Conservation (phyloP, 75 land plant genomes). For the Cryptomeria japonica region DNA sequence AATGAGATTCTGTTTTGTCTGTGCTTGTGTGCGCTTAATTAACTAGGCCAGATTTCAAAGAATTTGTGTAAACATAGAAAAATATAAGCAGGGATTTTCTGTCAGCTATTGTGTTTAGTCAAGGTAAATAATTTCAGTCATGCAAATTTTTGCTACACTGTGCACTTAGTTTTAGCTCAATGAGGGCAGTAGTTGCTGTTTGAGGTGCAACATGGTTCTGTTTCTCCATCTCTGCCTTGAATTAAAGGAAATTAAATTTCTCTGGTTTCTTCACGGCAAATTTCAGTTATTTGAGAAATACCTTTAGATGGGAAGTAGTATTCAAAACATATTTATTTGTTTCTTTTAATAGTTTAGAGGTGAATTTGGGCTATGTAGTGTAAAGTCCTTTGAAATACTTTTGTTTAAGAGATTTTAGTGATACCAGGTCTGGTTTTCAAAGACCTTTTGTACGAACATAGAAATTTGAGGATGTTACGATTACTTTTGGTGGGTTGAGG, state of each 20-base stretch:
- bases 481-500: background rate
- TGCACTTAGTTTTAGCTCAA: background rate
- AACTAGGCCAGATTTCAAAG: background rate
- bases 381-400: background rate
- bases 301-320: background rate
- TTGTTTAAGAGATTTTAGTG: background rate
- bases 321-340: background rate
- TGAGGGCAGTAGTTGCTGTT: background rate
- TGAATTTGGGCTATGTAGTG: background rate
- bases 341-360: background rate
- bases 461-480: background rate
- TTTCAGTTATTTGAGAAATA: background rate
- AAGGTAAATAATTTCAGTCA: background rate
- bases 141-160: background rate
- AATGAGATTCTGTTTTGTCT: background rate
- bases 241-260: background rate
- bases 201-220: background rate
- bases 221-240: background rate
- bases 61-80: background rate
- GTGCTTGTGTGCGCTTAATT: background rate
- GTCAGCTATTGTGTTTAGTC: background rate
- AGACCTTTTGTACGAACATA: background rate
- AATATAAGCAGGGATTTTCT: background rate
- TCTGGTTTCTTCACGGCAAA: background rate
- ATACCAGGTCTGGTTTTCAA: background rate